phyloP scores from a whole-genome alignment of 805 yeast genomes.

The Teunomyces pallodes region DNA sequence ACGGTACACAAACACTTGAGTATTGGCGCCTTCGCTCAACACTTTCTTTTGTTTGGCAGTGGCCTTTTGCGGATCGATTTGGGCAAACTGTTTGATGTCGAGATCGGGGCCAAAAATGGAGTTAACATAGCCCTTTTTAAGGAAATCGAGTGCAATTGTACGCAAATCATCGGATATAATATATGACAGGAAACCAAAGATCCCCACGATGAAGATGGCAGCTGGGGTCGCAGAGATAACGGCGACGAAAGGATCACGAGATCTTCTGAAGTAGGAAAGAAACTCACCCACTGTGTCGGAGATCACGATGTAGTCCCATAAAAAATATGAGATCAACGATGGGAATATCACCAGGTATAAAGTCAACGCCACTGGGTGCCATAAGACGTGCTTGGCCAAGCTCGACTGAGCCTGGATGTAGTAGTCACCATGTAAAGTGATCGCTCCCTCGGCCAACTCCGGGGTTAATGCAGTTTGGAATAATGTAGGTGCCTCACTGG shows the following conservation, averaged over 20 bases:
- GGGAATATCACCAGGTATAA: slow-evolving; percentile 12
- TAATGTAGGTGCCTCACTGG: slow-evolving; percentile 51
- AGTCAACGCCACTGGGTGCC: slow-evolving; percentile 36
- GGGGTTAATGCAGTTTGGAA: slow-evolving; percentile 51
- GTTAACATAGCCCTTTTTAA: slow-evolving; percentile 20
- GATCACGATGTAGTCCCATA: slow-evolving; percentile 29
- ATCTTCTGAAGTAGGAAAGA: slow-evolving; percentile 16
- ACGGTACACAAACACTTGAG: slow-evolving; percentile 60
- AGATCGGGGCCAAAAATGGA: slow-evolving; percentile 43
- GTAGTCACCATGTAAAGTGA: slow-evolving; percentile 64
- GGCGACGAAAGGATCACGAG: slow-evolving; percentile 14
- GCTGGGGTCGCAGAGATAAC: slow-evolving; percentile 34
- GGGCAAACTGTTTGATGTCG: slow-evolving; percentile 49
- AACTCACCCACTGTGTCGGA: slow-evolving; percentile 33
- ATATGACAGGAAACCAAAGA: slow-evolving; percentile 39
- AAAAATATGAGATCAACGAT: slow-evolving; percentile 17
- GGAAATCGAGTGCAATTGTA: slow-evolving; percentile 26
- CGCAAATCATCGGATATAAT: slow-evolving; percentile 49
- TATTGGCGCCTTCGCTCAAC: slow-evolving; percentile 41
- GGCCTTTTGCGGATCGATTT: slow-evolving; percentile 18
- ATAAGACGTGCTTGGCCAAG: slow-evolving; percentile 45
- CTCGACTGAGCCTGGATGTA: slow-evolving; percentile 46
- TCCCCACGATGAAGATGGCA: slow-evolving; percentile 32
- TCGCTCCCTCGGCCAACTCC: slow-evolving; percentile 54
- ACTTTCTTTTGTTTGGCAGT: slow-evolving; percentile 20